Percentiles rank a stretch among this genome's conserved stretches.
Evolutionary conservation across 106 monocot genomes (phyloP).

Genomic region (Alisma plantagoaquatica): DNA sequence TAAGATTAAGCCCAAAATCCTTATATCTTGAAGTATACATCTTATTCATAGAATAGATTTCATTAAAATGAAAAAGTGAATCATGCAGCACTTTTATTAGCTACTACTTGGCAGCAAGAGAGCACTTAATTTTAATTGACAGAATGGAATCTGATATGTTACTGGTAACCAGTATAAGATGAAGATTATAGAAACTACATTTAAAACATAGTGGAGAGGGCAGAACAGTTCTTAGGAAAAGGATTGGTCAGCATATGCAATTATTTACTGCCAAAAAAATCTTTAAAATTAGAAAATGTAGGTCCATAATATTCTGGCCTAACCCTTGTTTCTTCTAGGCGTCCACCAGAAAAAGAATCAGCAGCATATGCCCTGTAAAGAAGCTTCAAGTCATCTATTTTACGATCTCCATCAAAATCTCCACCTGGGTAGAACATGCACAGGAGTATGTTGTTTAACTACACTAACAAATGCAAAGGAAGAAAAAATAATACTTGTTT

Average conservation of each 20-base stretch:
- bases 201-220: neutral
- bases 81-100: too few species aligned
- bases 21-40: too few species aligned
- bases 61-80: too few species aligned
- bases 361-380: constrained; percentile 69
- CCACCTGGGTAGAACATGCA: constrained; percentile 47
- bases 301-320: neutral
- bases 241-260: too few species aligned
- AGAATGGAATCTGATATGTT: neutral
- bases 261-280: neutral
- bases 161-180: neutral
- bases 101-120: too few species aligned
- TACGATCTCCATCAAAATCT: constrained; percentile 69
- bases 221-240: neutral
- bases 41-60: too few species aligned
- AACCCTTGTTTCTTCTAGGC: constrained; percentile 65
- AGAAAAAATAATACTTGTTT: too few species aligned
- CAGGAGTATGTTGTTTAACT: neutral
- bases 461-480: too few species aligned
- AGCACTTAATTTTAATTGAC: neutral
- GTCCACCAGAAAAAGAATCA: constrained; percentile 61
- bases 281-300: neutral
- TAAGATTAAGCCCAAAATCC: too few species aligned
- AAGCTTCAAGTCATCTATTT: constrained; percentile 71
- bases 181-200: neutral